Base-by-base conservation (phyloP, 106 monocot genomes). In the Dioscorea dumetorum region DNA sequence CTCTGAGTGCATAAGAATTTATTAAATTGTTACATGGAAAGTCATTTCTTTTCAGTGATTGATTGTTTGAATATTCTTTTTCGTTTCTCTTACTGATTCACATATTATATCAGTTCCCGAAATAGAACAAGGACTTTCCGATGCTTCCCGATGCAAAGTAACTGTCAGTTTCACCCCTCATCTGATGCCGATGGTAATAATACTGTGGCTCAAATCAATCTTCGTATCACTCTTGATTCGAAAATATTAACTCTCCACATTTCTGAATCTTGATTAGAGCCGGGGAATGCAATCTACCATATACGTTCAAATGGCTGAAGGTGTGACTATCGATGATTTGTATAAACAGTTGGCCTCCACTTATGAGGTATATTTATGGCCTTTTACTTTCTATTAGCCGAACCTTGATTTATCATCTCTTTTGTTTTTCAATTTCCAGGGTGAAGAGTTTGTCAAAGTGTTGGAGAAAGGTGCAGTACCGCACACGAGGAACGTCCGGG, bases 201-300 rank as follows among this genome's bases (percentile, higher is more conserved):
- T 41, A 41, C 3, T 41, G 10, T 5, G 6, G 0, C 41, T 41
- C 41, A 41, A 41, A 41, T 41, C 6, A 41, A 8, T 5, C 10
- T 41, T 41, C 10, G 2, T 6, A 41, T 41, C 10, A 0, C 3
- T 41, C 41, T 41, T 8, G 41, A 41, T 41, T 8, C 6, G 41
- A 41, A 8, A 8, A 10, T 10, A 41, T 41, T 41, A 41, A 23
- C n/a, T 33, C 34, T 33, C 8, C 17, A 23, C 28, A 34, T 61
- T 67, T 33, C 17, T 60, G 17, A 21, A 5, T 9, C 60, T 22
- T 21, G 20, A 60, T 32, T 67, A 99, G 93, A 93, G 79, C 63
- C 99, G 99, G 69, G 99, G 99, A 33, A 99, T 99, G 99, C 93
- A 99, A 66, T 90, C 99, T 68, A 93, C 89, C 32, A 90, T 99